Evolutionary conservation across 2,329 filamentous ascomycete genomes (phyloP).

Genomic region (Fusarium pseudoanthophilum): DNA sequence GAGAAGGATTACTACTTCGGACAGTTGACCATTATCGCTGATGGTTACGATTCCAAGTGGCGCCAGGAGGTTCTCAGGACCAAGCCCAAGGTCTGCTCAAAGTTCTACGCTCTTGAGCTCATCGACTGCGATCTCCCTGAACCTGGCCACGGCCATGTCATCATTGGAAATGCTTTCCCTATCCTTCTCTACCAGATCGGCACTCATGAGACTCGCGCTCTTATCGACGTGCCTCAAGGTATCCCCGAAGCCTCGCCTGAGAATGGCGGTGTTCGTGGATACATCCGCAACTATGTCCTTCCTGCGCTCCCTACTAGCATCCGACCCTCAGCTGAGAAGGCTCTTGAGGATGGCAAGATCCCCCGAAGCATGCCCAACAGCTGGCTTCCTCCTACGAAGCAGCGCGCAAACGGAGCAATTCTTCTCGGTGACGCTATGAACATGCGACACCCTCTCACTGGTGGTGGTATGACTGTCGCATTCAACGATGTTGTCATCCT

Average conservation of each 20-base stretch:
- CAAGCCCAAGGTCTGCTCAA: constrained; percentile 90
- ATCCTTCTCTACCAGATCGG: constrained; percentile 97
- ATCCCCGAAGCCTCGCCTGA: constrained; percentile 77
- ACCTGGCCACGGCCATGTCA: constrained; percentile 83
- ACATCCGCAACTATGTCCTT: constrained; percentile 82
- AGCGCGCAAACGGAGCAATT: constrained; percentile 71
- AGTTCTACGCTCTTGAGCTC: constrained; percentile 94
- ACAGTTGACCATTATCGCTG: constrained; percentile 85
- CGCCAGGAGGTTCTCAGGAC: constrained; percentile 79
- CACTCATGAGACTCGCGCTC: constrained; percentile 88
- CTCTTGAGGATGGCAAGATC: constrained; percentile 81
- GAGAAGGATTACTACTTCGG: constrained; percentile 84
- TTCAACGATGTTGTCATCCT: constrained; percentile 91
- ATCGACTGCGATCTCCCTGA: constrained; percentile 85
- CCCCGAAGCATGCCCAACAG: constrained; percentile 93
- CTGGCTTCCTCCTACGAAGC: constrained; percentile 81
- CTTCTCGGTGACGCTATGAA: constrained; percentile 95
- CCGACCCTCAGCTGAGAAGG: constrained; percentile 77
- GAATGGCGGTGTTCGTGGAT: constrained; percentile 84
- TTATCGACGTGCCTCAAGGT: constrained; percentile 87
- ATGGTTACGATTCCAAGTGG: constrained; percentile 94
- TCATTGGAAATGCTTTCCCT: constrained; percentile 80
- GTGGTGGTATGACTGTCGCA: constrained; percentile 97
- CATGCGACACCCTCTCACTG: constrained; percentile 98
- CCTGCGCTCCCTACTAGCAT: constrained; percentile 79